Evolutionary conservation across 306 rosid species (phyloP), one percentile per base, ranked within the genome.

Genomic region (Acacia confusa): DNA sequence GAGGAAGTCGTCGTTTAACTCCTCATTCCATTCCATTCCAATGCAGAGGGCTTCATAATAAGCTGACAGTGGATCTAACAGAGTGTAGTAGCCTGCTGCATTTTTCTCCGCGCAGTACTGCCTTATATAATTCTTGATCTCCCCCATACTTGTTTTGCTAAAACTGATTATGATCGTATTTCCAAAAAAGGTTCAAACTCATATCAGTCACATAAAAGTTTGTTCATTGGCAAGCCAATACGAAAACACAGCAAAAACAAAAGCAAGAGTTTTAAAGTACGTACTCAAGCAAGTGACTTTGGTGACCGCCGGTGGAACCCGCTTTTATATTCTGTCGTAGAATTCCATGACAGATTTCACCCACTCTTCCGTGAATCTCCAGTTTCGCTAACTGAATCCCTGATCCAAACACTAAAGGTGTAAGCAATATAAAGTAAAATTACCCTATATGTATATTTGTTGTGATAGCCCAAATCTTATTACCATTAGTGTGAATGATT

Each of bases 21-120:
- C 78, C 1, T 74, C 90, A 44, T 74, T 69, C 92, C 92, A 88
- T 24, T 86, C 92, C 47, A 92, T 7, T 64, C 98, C 97, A 60
- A 82, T 81, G 77, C 92, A 86, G 57, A 92, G 64, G 73, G 92
- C 87, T 47, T 92, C 97, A 60, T 92, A 94, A 75, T 81, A 88
- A 2, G 78, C 17, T 57, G 92, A 66, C 30, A 92, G 20, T 0
- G 97, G 91, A 77, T 94, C 98, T 68, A 77, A 89, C 64, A 87
- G 5, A n/a, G 82, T 66, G 28, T 65, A 12, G 82, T 76, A 90
- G 1, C 97, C 93, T 41, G 75, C 79, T 6, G 72, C 10, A 50
- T 20, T 85, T 74, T 89, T 84, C 8, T 82, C 70, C 30, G 64
- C 1, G 61, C 90, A 92, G 57, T 93, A 90, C 7, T 79, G 48